Conservation (phyloP, 2,329 filamentous ascomycete genomes). For the Cordyceps militaris region DNA sequence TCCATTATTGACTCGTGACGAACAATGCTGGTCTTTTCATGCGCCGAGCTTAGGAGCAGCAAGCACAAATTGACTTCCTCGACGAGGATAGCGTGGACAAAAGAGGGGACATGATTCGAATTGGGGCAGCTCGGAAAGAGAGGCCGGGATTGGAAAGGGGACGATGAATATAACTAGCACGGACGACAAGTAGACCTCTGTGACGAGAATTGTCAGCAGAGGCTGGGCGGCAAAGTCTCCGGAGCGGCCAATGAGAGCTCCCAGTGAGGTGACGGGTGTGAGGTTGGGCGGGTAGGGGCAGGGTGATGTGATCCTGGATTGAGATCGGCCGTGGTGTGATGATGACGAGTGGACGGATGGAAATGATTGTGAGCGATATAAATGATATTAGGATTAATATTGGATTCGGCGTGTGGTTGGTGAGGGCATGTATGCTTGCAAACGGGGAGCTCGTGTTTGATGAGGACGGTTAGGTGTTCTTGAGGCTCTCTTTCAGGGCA, state of each 20-base stretch:
- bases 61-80: background rate
- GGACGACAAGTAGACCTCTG: background rate
- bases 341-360: background rate
- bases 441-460: no score
- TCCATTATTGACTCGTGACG: background rate
- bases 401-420: no score
- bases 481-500: no score
- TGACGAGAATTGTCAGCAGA: background rate
- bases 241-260: background rate
- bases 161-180: background rate
- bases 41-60: background rate
- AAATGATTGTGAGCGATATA: background rate
- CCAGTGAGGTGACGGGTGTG: background rate
- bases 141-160: background rate
- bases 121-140: background rate
- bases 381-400: background rate
- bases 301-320: background rate
- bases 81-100: background rate
- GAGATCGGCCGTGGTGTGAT: background rate
- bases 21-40: background rate
- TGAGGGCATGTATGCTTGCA: no score
- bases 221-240: conserved; percentile 7
- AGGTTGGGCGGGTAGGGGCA: background rate
- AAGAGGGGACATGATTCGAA: conserved; percentile 1
- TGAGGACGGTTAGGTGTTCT: no score